phyloP scores from a whole-genome alignment of 2,329 filamentous ascomycete species.

The Aspergillus brasiliensis region DNA sequence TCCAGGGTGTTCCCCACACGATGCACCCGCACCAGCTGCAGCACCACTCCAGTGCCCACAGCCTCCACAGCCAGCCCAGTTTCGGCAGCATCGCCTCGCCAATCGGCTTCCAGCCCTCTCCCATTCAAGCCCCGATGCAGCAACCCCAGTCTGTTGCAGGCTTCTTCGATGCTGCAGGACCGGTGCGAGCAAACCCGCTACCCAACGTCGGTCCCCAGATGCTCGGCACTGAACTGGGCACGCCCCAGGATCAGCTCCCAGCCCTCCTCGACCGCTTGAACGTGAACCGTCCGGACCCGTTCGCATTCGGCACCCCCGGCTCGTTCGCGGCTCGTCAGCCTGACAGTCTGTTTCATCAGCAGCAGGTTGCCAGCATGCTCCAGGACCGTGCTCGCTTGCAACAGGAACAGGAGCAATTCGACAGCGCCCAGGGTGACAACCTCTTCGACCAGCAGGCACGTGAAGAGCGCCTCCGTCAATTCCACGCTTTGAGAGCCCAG shows the following conservation, averaged over 20 bases:
- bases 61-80: constrained; percentile 94
- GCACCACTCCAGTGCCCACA: constrained; percentile 93
- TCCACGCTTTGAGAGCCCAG: constrained; percentile 75
- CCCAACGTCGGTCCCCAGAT: constrained; percentile 41
- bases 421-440: constrained; percentile 44
- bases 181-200: constrained; percentile 48
- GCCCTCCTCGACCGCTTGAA: constrained; percentile 67
- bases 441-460: constrained; percentile 55
- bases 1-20: constrained; percentile 57
- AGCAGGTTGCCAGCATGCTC: constrained; percentile 62
- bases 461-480: constrained; percentile 76
- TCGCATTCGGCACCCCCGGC: constrained; percentile 51
- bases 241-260: constrained; percentile 72
- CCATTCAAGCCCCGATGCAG: constrained; percentile 60
- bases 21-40: constrained; percentile 68
- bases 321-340: constrained; percentile 50
- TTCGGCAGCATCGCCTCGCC: constrained; percentile 95
- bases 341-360: constrained; percentile 52
- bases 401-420: constrained; percentile 62
- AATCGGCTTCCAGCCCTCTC: constrained; percentile 65
- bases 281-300: constrained; percentile 54
- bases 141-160: constrained; percentile 59
- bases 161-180: constrained; percentile 65
- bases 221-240: constrained; percentile 51
- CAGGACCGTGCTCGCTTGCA: constrained; percentile 62